Evolutionary conservation across 2,329 filamentous ascomycete species (phyloP), one percentile per base, ranked within the genome.

Genomic region (Aspergillus sp.): DNA sequence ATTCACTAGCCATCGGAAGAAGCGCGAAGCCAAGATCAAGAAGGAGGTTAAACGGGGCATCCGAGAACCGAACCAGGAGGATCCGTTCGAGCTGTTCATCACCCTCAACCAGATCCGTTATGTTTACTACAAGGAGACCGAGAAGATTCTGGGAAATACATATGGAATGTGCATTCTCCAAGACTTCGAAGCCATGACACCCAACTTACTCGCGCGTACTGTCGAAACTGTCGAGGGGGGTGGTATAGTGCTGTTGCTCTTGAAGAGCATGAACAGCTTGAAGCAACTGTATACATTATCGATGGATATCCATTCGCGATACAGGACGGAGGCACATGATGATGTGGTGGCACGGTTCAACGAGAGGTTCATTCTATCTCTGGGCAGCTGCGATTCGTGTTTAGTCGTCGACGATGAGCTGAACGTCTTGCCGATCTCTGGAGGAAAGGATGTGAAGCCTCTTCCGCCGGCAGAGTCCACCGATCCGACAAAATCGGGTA

Each of bases 41-140:
- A 95, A 91, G 70, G 93, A 98, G 63, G 88, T 98, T 69, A 96
- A 94, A 74, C 81, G 89, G 59, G 93, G 93, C 40, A 88, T 90
- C 56, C 82, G 94, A 62, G 93, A 98, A 69, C 81, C 86, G 52
- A 95, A 98, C 68, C 80, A 82, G 46, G 88, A 94, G 65, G 93
- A 98, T 65, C 86, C 93, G 0, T 98, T 98, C 73, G 93, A 98
- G 72, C 80, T 97, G 46, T 98, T 97, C 71, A 85, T 97, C 59
- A 93, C 89, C 48, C 82, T 95, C 48, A 87, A 97, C 73, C 89
- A 96, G 69, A 95, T 98, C 66, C 86, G 93, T 68, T 98, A 98
- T 79, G 88, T 93, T 48, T 98, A 95, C 77, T 98, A 98, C 76
- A 98, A 98, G 72, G 93, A 98, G 73, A 97, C 93, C 29, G 93